Base-by-base conservation (phyloP, 306 rosid species). In the Lithocarpus polystachyus region DNA sequence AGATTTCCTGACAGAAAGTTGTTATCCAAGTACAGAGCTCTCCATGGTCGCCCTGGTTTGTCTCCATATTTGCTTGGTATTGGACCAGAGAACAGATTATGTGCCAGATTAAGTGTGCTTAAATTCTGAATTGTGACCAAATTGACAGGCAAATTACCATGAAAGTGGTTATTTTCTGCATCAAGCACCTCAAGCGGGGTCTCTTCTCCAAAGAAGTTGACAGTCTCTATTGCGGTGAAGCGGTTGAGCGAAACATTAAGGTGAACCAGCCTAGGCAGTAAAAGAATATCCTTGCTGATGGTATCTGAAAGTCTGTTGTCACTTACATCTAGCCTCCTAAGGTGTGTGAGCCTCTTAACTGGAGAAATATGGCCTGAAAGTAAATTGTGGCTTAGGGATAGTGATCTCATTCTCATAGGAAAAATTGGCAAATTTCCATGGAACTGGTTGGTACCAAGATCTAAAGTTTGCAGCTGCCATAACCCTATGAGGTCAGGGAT, bases 241-340 rank as follows among this genome's bases (percentile, higher is more conserved):
- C 78, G 74, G 59, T 89, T 89, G 35, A 64, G 70, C 12, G 91
- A 86, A 62, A 82, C 52, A 74, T 87, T 86, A 28, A 89, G 83
- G 6, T 82, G 73, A 72, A 65, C 62, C 23, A 84, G 19, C 1
- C 22, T 28, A 5, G 68, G 54, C 23, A 86, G 45, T 43, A 86
- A 69, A 2, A 90, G 54, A 1, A 81, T 12, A 13, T 79, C 86
- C n/a, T 51, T 73, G 28, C n/a, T 53, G n/a, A 86, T 82, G 11
- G 52, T 43, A 40, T 89, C 87, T 22, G 91, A 80, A 29, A 87
- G 72, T 48, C 77, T 80, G 37, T 83, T 87, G 12, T 74, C 79
- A 59, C 93, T 89, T 13, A 80, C 22, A 67, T 87, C 89, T 2
- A 86, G 40, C 85, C 74, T 71, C 13, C 35, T 71, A 2, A 86